Evolutionary conservation across 306 rosid species (phyloP).

Genomic region (Pyrus pyrifolia): DNA sequence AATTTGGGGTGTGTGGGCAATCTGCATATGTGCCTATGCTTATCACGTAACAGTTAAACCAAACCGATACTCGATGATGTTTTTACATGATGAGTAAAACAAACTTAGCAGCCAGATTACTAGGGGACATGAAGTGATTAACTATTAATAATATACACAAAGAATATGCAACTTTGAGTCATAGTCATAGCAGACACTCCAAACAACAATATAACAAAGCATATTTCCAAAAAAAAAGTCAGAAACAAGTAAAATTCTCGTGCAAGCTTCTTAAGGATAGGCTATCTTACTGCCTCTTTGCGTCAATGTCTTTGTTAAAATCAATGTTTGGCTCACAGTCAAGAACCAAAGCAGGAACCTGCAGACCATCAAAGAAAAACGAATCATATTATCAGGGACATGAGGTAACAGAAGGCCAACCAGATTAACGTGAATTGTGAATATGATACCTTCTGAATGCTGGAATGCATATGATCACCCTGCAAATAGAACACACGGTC

Average conservation of each 20-base stretch:
- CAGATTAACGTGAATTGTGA: conserved; percentile 6
- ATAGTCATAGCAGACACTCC: not conserved
- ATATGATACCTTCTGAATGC: conserved; percentile 80
- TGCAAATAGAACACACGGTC: conserved; percentile 92
- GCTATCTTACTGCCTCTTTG: conserved; percentile 80
- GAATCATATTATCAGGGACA: not conserved
- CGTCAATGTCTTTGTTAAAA: conserved; percentile 89
- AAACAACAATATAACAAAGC: not conserved
- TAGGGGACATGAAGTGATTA: not conserved
- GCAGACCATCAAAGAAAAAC: conserved; percentile 17
- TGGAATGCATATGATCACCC: conserved; percentile 96
- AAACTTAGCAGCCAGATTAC: not conserved
- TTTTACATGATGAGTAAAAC: not conserved
- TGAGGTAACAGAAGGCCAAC: conserved; percentile 7
- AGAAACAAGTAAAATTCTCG: not conserved
- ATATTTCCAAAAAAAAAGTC: not conserved
- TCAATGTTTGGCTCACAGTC: conserved; percentile 99
- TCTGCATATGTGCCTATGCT: not conserved
- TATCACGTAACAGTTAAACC: not conserved
- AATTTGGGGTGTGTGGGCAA: not conserved
- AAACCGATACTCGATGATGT: not conserved
- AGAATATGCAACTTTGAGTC: not conserved
- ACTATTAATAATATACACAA: not conserved
- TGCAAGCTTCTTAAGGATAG: not conserved
- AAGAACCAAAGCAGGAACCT: conserved; percentile 98